Base-by-base conservation (phyloP, 441 rosid genomes). In the Rhodomyrtus psidioides region DNA sequence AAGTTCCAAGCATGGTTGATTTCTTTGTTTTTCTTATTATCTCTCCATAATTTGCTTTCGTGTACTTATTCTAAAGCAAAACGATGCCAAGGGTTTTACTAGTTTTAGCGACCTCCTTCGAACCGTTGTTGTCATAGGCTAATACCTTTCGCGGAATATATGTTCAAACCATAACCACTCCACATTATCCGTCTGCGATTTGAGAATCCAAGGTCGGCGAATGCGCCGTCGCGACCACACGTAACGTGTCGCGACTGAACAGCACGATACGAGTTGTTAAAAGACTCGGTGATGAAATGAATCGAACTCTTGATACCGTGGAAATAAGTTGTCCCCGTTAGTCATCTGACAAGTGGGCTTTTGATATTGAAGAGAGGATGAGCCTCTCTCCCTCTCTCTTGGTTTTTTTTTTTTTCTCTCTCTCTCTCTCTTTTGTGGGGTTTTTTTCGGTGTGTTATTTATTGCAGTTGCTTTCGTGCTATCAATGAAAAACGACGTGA, bases 171-270 rank as follows among this genome's bases (percentile, higher is more conserved):
- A 7, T 28, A 7, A 16, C 8, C 4, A 4, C 39, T 60, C 1
- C 12, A 4, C 12, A 0, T 28, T 34, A 3, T 5, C 1, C 7
- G 23, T 10, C 9, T 21, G 23, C 9, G 55, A 17, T 7, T 54
- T 19, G 23, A 60, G 9, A 27, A 4, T 7, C 12, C 39, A 8
- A 28, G 17, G 9, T 60, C 7, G 3, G 6, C 21, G 9, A 27
- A 15, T 2, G 16, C 39, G 2, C 0, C 0, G 17, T 27, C 0
- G 12, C 70, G 15, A 3, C 54, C 19, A 2, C 7, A 16, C 55
- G 6, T 5, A 1, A 53, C 6, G 6, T 6, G 6, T 16, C 7
- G 19, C 6, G 2, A 54, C 3, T 17, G 19, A 8, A 19, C 23
- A 6, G 0, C 4, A 8, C 56, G 8, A 7, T 21, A 54, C 56